Conservation (phyloP, 768 basidiomycete genomes). For the Hygrophorus russula region DNA sequence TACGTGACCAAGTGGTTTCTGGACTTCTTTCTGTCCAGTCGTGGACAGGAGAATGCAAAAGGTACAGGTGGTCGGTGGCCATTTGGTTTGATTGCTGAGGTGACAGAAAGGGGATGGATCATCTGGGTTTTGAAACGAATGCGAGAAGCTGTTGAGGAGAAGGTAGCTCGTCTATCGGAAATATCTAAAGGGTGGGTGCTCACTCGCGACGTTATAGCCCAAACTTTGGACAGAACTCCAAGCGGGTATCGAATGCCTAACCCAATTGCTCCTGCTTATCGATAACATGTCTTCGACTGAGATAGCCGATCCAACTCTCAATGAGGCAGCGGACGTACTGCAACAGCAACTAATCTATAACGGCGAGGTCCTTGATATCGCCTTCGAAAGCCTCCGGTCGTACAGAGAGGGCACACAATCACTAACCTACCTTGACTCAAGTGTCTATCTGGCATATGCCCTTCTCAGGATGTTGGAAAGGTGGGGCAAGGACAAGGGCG, state of each 20-base stretch:
- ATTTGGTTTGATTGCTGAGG: constrained; percentile 72
- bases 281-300: constrained; percentile 64
- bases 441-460: constrained; percentile 74
- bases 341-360: constrained; percentile 93
- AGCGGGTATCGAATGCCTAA: constrained; percentile 88
- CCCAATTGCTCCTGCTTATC: constrained; percentile 82
- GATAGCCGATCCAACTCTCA: constrained; percentile 33
- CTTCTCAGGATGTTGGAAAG: constrained; percentile 85
- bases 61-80: constrained; percentile 32
- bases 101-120: constrained; percentile 80
- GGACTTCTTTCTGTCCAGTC: constrained; percentile 70
- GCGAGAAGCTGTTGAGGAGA: constrained; percentile 83
- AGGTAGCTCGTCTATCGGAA: constrained; percentile 36
- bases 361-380: constrained; percentile 85
- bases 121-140: constrained; percentile 86
- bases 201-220: constrained; percentile 40
- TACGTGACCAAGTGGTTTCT: constrained; percentile 87
- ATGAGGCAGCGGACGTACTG: constrained; percentile 69
- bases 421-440: constrained; percentile 76
- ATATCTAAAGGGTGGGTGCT: constrained; percentile 3
- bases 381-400: constrained; percentile 61
- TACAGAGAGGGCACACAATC: constrained; percentile 78
- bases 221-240: constrained; percentile 92
- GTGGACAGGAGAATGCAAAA: constrained; percentile 25
- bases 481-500: constrained; percentile 62